phyloP scores from a whole-genome alignment of 106 monocot genomes.

The Acorus gramineus region DNA sequence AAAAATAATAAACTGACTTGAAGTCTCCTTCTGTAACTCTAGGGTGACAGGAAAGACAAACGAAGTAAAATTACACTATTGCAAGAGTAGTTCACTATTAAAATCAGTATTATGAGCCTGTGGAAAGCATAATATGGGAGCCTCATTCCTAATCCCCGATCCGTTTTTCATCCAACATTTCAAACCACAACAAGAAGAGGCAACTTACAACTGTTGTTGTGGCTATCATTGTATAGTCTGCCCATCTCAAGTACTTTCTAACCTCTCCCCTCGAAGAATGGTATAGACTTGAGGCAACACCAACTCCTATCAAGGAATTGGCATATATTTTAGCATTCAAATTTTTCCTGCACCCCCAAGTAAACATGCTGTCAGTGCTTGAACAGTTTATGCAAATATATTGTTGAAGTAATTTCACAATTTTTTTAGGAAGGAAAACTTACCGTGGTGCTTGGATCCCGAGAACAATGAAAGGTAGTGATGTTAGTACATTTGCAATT shows the following conservation, averaged over 20 bases:
- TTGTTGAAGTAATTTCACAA: not conserved
- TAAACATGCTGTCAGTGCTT: not conserved
- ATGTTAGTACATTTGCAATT: slow-evolving; percentile 77
- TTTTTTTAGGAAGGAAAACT: slow-evolving; percentile 6
- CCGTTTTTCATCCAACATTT: too few relatives aligned
- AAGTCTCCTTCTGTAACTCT: too few relatives aligned
- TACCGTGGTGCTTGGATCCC: slow-evolving; percentile 70
- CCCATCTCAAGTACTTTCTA: slow-evolving; percentile 77
- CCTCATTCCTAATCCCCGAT: too few relatives aligned
- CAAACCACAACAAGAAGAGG: not conserved
- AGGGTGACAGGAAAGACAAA: too few relatives aligned
- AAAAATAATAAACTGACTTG: too few relatives aligned
- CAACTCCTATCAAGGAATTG: slow-evolving; percentile 89
- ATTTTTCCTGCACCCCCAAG: slow-evolving; percentile 67
- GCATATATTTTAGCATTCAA: slow-evolving; percentile 56
- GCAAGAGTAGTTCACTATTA: too few relatives aligned
- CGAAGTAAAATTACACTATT: too few relatives aligned
- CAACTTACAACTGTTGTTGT: slow-evolving; percentile 70
- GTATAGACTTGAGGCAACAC: slow-evolving; percentile 76
- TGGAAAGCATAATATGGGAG: too few relatives aligned
- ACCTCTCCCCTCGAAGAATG: slow-evolving; percentile 77
- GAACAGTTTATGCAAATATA: not conserved
- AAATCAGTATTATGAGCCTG: too few relatives aligned
- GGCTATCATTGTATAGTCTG: slow-evolving; percentile 91
- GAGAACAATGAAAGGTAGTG: slow-evolving; percentile 77